These are phyloP conservation scores for Nicotiana tomentosiformis DNA, from an alignment of 257 asterid species.

Conservation along the genomic window DNA sequence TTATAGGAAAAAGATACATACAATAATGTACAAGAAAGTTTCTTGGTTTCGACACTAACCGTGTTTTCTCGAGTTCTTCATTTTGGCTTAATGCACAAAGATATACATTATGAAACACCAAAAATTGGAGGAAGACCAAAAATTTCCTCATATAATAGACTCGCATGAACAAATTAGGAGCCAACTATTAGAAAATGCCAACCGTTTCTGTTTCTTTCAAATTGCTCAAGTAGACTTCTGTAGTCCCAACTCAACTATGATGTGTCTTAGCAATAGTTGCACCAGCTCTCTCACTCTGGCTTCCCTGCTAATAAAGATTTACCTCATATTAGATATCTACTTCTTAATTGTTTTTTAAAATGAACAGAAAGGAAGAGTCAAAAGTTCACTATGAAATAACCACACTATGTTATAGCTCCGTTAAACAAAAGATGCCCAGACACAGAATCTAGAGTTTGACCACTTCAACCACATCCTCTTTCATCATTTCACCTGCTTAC, in stretches of 20 bases:
- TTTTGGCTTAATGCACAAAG: neutral
- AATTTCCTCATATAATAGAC: neutral
- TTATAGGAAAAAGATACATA: neutral
- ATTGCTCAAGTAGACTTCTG: conserved; percentile 36
- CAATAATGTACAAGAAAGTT: neutral
- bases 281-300: conserved; percentile 72
- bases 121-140: neutral
- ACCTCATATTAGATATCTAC: conserved; percentile 8
- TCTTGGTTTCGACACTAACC: neutral
- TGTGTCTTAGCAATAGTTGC: conserved; percentile 64
- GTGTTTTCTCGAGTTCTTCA: neutral
- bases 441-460: neutral
- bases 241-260: conserved; percentile 65
- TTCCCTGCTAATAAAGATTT: conserved; percentile 52
- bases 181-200: neutral
- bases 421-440: neutral
- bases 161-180: neutral
- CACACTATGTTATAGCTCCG: neutral
- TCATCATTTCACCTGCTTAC: conserved; percentile 29
- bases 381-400: neutral
- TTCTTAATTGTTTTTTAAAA: neutral
- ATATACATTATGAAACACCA: neutral
- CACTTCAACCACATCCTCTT: conserved; percentile 5
- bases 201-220: conserved; percentile 6
- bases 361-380: neutral